Conservation (phyloP, 139 green algal species). For the Choricystis sp. region DNA sequence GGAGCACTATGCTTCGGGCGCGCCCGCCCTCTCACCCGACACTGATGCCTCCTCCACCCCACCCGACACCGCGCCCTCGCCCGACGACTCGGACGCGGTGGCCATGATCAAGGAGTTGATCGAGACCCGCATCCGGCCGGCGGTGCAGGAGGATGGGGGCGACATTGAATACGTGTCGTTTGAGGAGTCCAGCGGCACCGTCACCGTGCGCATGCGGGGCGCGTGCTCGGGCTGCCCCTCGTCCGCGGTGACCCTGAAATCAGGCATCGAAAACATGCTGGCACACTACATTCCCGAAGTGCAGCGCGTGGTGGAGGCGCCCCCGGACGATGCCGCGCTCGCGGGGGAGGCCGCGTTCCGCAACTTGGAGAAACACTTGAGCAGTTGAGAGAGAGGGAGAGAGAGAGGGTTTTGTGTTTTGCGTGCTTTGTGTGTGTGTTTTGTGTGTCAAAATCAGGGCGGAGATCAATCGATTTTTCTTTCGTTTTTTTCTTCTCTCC, state of each 20-base stretch:
- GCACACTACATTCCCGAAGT: constrained; percentile 88
- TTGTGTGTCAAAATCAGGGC: background rate
- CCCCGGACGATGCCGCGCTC: constrained; percentile 51
- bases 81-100: constrained; percentile 75
- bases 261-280: constrained; percentile 98
- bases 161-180: constrained; percentile 88
- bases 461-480: no score
- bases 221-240: constrained; percentile 80
- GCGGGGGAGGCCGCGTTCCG: constrained; percentile 47
- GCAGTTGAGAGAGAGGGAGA: background rate
- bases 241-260: constrained; percentile 89
- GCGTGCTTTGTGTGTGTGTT: background rate
- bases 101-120: constrained; percentile 99
- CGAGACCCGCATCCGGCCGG: constrained; percentile 91
- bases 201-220: constrained; percentile 81
- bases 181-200: constrained; percentile 65
- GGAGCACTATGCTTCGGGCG: constrained; percentile 72
- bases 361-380: constrained; percentile 34
- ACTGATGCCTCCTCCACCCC: background rate
- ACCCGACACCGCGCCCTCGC: constrained; percentile 42
- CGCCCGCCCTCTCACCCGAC: background rate
- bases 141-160: constrained; percentile 85
- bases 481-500: background rate
- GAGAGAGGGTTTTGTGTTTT: background rate
- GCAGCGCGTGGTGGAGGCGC: constrained; percentile 35